A percentile compares a stretch with the other conserved stretches of the same genome.
phyloP scores from a whole-genome alignment of 176 grass and related monocot species.

The Rhipidocladum racemiflorum region DNA sequence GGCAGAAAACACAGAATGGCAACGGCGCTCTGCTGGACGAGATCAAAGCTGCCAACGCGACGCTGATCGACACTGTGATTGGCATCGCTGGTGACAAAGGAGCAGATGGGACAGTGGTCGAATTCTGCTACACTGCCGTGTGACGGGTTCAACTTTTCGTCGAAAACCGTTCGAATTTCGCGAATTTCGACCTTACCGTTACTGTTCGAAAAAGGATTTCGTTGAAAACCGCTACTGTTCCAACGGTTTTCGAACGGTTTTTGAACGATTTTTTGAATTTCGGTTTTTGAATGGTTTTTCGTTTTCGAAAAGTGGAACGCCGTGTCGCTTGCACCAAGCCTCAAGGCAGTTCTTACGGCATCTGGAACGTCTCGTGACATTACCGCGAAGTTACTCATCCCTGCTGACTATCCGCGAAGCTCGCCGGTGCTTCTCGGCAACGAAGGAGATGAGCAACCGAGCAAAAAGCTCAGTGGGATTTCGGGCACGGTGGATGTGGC shows the following conservation, averaged over 20 bases:
- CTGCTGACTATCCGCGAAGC: constrained; percentile 24
- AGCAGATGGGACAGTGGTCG: constrained; percentile 13
- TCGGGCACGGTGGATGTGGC: background rate
- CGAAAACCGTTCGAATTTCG: too few relatives aligned
- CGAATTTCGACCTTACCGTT: too few relatives aligned
- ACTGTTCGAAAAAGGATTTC: too few relatives aligned
- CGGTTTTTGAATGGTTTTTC: too few relatives aligned
- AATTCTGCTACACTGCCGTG: constrained; percentile 20
- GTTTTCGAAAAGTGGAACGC: too few relatives aligned
- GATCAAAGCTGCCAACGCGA: constrained; percentile 12
- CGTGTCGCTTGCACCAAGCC: background rate
- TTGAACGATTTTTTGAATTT: too few relatives aligned
- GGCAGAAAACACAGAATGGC: background rate
- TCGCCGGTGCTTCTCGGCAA: constrained; percentile 6
- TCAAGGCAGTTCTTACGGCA: background rate
- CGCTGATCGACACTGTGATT: constrained; percentile 24
- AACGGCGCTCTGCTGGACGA: constrained; percentile 23
- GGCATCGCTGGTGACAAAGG: background rate
- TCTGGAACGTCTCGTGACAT: background rate
- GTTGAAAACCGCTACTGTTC: too few relatives aligned
- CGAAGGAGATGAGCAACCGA: background rate
- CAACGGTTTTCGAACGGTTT: too few relatives aligned
- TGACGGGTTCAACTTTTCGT: too few relatives aligned
- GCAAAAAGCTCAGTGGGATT: background rate
- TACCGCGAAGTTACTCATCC: background rate